Evolutionary conservation across 2,329 filamentous ascomycete species (phyloP), one percentile per base, ranked within the genome.

Genomic region (Fusarium sp.): DNA sequence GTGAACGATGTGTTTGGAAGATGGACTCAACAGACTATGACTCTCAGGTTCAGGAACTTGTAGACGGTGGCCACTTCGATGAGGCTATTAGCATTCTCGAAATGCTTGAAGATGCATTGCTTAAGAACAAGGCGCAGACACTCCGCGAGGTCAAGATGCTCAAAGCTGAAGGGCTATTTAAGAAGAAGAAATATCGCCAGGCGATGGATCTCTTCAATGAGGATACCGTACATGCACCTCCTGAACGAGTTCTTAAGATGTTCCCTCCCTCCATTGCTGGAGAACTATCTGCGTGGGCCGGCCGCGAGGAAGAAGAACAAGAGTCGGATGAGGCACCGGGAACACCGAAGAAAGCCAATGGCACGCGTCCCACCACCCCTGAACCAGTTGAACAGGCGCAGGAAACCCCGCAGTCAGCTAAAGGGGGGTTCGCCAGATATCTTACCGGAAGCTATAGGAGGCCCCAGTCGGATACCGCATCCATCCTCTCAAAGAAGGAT

Each of bases 21-120:
- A 98, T 99, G 96, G 93, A 91, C 71, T 93, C 95, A 7, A 90
- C 95, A 41, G 93, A 95, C 73, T 99, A 99, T 78, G 94, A 97
- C 79, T 90, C 91, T 4, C 96, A 99, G 79, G 90, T 98, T 27
- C 89, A 94, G 66, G 90, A 96, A 72, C 86, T 99, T 31, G 90
- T 97, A 3, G 88, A 91, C 25, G 89, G 88, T 66, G 90, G 88
- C 14, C 88, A 90, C 67, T 93, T 95, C 60, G 95, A 99, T 76
- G 97, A 99, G 82, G 95, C 95, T 0, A 92, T 98, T 70, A 98
- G 94, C 77, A 84, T 99, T 13, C 85, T 98, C 11, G 87, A 89
- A 53, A 94, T 98, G 90, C 88, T 99, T 1, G 96, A 99, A 82
- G 95, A 97, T 81, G 97, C 95, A 0, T 84, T 99, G 27, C 85